phyloP scores from a whole-genome alignment of 768 basidiomycete genomes.

The Clavaria fumosa region DNA sequence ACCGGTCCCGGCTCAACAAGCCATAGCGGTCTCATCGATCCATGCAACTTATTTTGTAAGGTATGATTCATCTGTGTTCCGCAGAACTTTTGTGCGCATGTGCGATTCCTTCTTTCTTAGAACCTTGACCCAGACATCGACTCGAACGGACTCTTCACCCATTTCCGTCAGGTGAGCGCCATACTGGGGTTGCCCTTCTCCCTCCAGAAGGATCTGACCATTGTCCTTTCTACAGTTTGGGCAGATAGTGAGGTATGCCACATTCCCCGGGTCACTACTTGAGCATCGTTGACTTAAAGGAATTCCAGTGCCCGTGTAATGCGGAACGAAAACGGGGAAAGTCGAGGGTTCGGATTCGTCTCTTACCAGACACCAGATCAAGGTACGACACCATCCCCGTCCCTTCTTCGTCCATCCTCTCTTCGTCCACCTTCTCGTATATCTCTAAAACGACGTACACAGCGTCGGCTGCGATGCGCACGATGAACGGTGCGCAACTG shows the following conservation, averaged over 20 bases:
- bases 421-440: slow-evolving; percentile 1
- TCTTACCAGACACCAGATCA: slow-evolving; percentile 74
- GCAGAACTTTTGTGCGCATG: slow-evolving; percentile 5
- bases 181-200: no score
- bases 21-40: slow-evolving; percentile 79
- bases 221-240: slow-evolving; percentile 42
- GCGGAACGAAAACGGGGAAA: slow-evolving; percentile 69
- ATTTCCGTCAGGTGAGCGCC: slow-evolving; percentile 58
- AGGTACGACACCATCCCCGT: slow-evolving; percentile 27
- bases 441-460: slow-evolving; percentile 7
- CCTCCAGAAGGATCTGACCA: background rate
- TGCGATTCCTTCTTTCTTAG: slow-evolving; percentile 22
- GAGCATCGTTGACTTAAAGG: slow-evolving; percentile 2
- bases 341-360: slow-evolving; percentile 86
- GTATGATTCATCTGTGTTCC: no score
- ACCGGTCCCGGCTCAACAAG: slow-evolving; percentile 64
- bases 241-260: slow-evolving; percentile 68
- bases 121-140: slow-evolving; percentile 77
- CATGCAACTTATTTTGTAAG: slow-evolving; percentile 85
- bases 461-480: slow-evolving; percentile 63
- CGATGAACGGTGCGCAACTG: slow-evolving; percentile 63
- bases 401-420: slow-evolving; percentile 1
- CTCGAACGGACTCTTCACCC: slow-evolving; percentile 68
- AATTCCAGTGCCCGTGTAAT: slow-evolving; percentile 72
- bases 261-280: no score